Conservation (phyloP, 495 filamentous ascomycete genomes). For the Talaromyces ruber region DNA sequence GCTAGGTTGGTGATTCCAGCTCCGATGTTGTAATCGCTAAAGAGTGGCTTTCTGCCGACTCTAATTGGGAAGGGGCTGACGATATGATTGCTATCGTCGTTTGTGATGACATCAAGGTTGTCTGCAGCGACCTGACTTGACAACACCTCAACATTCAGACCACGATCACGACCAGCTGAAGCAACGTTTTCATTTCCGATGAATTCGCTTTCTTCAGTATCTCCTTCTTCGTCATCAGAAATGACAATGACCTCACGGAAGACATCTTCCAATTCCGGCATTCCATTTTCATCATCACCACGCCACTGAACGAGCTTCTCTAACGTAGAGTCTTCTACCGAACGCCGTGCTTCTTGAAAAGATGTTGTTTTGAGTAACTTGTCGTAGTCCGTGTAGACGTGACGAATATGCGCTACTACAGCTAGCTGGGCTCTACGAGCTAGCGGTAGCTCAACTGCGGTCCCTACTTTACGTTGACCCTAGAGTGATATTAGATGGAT, state of each 20-base stretch:
- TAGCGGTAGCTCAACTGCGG: constrained; percentile 54
- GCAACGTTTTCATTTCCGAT: constrained; percentile 11
- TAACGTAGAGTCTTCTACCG: constrained; percentile 62
- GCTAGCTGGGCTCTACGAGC: constrained; percentile 74
- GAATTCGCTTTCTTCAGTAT: constrained; percentile 30
- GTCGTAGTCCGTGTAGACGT: constrained; percentile 83
- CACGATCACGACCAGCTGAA: constrained; percentile 18
- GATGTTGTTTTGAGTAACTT: constrained; percentile 53
- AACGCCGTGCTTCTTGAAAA: constrained; percentile 60
- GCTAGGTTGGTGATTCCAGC: constrained; percentile 14
- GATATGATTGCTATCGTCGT: neutral
- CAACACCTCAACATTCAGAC: constrained; percentile 30
- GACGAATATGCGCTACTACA: constrained; percentile 78
- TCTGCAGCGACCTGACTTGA: constrained; percentile 18
- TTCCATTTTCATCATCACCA: constrained; percentile 72
- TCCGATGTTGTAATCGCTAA: constrained; percentile 26
- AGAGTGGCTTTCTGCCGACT: constrained; percentile 11
- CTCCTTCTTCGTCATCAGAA: constrained; percentile 62
- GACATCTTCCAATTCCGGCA: constrained; percentile 67
- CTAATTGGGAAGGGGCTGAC: neutral
- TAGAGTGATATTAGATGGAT: constrained; percentile 9
- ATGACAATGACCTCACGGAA: constrained; percentile 77
- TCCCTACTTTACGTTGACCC: constrained; percentile 59
- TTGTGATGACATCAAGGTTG: constrained; percentile 6
- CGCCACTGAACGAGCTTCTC: constrained; percentile 78